Evolutionary conservation across 208 protist genomes (phyloP).

Genomic region (Crithidia mellificae): DNA sequence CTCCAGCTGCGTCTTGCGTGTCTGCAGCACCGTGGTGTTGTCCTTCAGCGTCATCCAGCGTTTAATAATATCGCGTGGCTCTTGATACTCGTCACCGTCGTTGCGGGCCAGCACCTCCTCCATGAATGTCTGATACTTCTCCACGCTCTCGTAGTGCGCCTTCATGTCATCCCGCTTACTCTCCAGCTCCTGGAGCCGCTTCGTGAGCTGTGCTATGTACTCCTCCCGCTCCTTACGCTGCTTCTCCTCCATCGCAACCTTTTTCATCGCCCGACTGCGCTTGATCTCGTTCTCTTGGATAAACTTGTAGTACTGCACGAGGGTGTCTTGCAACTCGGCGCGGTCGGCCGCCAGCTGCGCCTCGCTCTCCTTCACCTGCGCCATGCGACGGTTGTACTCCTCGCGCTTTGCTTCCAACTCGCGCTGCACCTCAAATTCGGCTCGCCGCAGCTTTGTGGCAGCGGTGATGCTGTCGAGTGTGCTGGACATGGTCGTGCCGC

Average conservation of each 20-base stretch:
- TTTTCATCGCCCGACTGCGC: constrained; percentile 83
- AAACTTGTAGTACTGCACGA: constrained; percentile 94
- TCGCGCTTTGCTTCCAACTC: constrained; percentile 88
- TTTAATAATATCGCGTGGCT: constrained; percentile 90
- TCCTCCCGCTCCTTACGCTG: constrained; percentile 86
- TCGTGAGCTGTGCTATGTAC: constrained; percentile 72
- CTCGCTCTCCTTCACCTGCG: constrained; percentile 80
- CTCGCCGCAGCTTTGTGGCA: constrained; percentile 82
- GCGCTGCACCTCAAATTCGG: constrained; percentile 83
- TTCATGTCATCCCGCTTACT: constrained; percentile 58
- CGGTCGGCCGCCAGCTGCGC: constrained; percentile 75
- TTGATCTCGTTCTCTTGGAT: constrained; percentile 94
- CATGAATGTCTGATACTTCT: constrained; percentile 88
- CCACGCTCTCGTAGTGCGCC: constrained; percentile 57
- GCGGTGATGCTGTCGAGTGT: constrained; percentile 91
- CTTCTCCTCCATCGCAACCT: constrained; percentile 81
- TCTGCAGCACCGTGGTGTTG: constrained; percentile 90
- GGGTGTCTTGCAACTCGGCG: constrained; percentile 85
- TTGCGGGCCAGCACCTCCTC: constrained; percentile 90
- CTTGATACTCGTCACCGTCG: constrained; percentile 91
- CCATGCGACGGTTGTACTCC: constrained; percentile 85
- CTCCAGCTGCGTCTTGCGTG: constrained; percentile 90
- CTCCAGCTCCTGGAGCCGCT: constrained; percentile 59
- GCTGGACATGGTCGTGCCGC: constrained; percentile 50
- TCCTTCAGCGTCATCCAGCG: constrained; percentile 91